Conservation (phyloP, 140 eudicot species). For the Stevia rebaudiana region DNA sequence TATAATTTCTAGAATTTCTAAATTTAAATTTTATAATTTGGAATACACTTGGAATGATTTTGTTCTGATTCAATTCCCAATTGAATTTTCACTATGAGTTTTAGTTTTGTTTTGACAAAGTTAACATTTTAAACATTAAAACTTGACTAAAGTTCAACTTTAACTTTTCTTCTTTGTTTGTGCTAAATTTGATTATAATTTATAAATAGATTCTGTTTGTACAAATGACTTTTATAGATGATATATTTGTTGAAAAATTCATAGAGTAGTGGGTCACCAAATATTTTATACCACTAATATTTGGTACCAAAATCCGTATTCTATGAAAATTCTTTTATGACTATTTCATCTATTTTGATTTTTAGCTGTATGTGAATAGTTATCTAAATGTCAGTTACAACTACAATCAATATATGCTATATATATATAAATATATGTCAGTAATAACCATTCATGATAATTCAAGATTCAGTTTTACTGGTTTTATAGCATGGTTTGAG, state of each 20-base stretch:
- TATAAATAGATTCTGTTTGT: slow-evolving; percentile 4
- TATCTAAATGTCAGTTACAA: slow-evolving; percentile 25
- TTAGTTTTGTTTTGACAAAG: slow-evolving; percentile 20
- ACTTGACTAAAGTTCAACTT: slow-evolving; percentile 7
- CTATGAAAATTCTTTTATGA: slow-evolving; percentile 15
- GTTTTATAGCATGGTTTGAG: neutral
- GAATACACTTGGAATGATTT: neutral
- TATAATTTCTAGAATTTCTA: neutral
- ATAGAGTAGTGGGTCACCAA: slow-evolving; percentile 44
- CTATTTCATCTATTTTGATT: neutral
- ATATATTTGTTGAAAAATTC: slow-evolving; percentile 4
- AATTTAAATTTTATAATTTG: neutral
- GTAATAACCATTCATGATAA: slow-evolving; percentile 7
- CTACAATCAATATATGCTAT: slow-evolving; percentile 23
- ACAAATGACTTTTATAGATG: slow-evolving; percentile 6
- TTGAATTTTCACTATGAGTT: neutral
- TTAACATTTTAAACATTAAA: neutral
- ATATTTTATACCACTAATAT: slow-evolving; percentile 27
- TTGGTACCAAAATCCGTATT: slow-evolving; percentile 30
- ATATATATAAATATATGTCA: slow-evolving; percentile 9
- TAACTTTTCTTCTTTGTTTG: neutral
- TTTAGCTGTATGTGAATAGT: slow-evolving; percentile 3
- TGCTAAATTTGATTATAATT: neutral
- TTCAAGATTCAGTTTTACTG: neutral
- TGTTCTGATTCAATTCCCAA: neutral